These are phyloP conservation scores for Podochytrium sp. DNA, from an alignment of 192 early-diverging fungal genomes.

Conservation along the genomic window DNA sequence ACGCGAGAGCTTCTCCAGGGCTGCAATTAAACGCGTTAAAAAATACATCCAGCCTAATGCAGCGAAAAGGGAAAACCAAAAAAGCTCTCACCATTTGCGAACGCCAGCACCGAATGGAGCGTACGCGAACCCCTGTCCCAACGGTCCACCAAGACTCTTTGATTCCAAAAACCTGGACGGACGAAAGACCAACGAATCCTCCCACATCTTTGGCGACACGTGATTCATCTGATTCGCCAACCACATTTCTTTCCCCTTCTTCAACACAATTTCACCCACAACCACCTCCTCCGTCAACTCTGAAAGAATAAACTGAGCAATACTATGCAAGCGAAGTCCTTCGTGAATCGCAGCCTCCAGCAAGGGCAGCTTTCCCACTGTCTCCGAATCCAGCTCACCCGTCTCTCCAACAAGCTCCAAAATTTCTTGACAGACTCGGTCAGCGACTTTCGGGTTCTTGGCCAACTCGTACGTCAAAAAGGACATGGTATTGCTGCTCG, in stretches of 20 bases:
- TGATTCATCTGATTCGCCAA: neutral
- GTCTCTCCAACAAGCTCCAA: neutral
- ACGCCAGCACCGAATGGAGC: neutral
- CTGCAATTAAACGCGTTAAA: no score
- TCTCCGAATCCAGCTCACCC: no score
- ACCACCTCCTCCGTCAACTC: neutral
- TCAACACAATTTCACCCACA: neutral
- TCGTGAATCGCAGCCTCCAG: conserved; percentile 8
- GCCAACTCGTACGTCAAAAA: neutral
- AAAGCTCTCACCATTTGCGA: no score
- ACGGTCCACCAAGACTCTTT: neutral
- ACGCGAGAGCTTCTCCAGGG: neutral
- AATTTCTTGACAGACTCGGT: neutral
- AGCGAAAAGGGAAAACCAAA: no score
- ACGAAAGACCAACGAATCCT: neutral
- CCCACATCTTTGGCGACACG: neutral
- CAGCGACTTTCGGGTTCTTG: neutral
- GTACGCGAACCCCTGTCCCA: neutral
- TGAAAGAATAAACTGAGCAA: neutral
- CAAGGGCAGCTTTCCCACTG: neutral
- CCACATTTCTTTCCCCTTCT: neutral
- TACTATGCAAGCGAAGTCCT: neutral
- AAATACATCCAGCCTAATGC: no score
- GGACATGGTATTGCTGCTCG: neutral
- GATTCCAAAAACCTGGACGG: neutral